phyloP scores from a whole-genome alignment of 768 basidiomycete genomes.

The Lactarius psammicola region DNA sequence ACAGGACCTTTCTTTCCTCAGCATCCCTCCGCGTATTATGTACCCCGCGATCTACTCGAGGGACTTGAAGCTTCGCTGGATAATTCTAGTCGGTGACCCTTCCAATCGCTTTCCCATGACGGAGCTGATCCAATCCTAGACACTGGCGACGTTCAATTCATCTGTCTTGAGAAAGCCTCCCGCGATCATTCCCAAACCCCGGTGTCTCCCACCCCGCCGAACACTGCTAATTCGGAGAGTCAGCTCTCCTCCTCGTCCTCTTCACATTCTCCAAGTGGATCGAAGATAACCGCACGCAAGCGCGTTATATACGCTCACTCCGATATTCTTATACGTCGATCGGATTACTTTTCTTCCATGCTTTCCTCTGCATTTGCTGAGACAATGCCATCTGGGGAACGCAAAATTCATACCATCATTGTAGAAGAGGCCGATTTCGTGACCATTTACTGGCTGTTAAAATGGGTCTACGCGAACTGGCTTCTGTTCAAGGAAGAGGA shows the following conservation, averaged over 20 bases:
- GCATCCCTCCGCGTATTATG: slow-evolving; percentile 61
- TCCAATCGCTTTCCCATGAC: not conserved
- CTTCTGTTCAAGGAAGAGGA: slow-evolving; percentile 66
- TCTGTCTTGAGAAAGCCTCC: slow-evolving; percentile 60
- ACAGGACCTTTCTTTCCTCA: slow-evolving; percentile 55
- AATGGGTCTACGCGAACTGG: slow-evolving; percentile 76
- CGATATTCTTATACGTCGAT: slow-evolving; percentile 69
- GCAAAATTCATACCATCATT: slow-evolving; percentile 62
- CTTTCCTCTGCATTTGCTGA: slow-evolving; percentile 71
- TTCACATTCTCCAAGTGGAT: slow-evolving; percentile 42
- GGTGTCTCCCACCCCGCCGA: slow-evolving; percentile 34
- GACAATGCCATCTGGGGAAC: slow-evolving; percentile 45
- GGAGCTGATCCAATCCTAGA: slow-evolving; percentile 37
- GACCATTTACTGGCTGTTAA: slow-evolving; percentile 76
- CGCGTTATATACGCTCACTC: slow-evolving; percentile 76
- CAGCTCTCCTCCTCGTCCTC: slow-evolving; percentile 42
- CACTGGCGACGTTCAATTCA: slow-evolving; percentile 74
- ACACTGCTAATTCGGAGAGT: slow-evolving; percentile 35
- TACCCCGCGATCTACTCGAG: slow-evolving; percentile 64
- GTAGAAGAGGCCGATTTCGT: slow-evolving; percentile 78
- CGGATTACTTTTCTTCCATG: slow-evolving; percentile 78
- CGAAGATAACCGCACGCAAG: slow-evolving; percentile 60
- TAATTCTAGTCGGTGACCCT: slow-evolving; percentile 53
- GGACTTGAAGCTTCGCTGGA: slow-evolving; percentile 71
- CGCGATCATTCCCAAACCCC: slow-evolving; percentile 33